Conservation (phyloP, 1,284 basidiomycete species). For the Filobasidium uniguttulatum region DNA sequence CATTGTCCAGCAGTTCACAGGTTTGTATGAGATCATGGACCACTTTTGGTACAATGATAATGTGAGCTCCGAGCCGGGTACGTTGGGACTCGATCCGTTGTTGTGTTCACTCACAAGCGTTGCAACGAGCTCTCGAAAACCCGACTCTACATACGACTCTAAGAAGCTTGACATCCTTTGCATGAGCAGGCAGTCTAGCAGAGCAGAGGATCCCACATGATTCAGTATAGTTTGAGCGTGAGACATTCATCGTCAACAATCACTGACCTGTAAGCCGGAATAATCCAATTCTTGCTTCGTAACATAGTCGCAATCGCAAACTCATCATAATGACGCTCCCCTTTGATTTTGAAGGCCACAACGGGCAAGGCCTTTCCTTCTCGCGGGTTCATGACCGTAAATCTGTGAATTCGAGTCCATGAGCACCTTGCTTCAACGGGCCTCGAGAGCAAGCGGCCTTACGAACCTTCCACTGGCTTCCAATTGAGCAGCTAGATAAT, state of each 20-base stretch:
- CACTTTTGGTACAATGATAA: constrained; percentile 3
- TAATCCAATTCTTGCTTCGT: constrained; percentile 16
- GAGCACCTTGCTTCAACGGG: too few species aligned
- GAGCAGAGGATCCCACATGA: too few species aligned
- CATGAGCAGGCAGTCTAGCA: constrained; percentile 10
- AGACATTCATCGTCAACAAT: too few species aligned
- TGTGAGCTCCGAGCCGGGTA: not conserved
- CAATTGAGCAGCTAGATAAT: constrained; percentile 14
- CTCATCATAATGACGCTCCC: constrained; percentile 16
- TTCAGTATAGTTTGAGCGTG: too few species aligned
- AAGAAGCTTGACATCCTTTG: constrained; percentile 9
- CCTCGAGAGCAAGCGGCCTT: not conserved
- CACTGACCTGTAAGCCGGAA: constrained; percentile 15
- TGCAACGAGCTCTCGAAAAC: constrained; percentile 14
- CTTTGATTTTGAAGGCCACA: constrained; percentile 17
- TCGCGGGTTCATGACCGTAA: constrained; percentile 12
- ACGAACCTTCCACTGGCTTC: constrained; percentile 14
- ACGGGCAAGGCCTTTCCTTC: constrained; percentile 16
- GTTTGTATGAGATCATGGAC: constrained; percentile 15
- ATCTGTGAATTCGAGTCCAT: too few species aligned
- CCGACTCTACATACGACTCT: constrained; percentile 17
- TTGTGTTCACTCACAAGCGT: constrained; percentile 4
- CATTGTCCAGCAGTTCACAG: constrained; percentile 15
- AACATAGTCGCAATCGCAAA: constrained; percentile 16
- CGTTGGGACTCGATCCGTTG: not conserved